Evolutionary conservation across 2,329 filamentous ascomycete genomes (phyloP).

Genomic region (Xylariales sp.): DNA sequence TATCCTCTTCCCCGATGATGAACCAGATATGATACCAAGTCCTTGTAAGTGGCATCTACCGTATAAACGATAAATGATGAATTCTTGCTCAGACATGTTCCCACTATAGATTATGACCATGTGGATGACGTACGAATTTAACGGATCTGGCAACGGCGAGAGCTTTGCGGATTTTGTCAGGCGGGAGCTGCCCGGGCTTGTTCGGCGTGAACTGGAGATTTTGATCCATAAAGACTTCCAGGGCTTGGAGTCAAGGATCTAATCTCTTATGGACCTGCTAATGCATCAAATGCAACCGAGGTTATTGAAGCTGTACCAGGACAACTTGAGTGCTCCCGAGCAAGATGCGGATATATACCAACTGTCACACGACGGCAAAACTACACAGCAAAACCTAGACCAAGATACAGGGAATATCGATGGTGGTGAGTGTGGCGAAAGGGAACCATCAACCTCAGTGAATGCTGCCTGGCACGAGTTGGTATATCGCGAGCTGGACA

Average conservation of each 20-base stretch:
- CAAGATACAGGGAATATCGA: no score
- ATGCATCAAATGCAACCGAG: neutral
- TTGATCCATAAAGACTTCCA: neutral
- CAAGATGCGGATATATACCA: no score
- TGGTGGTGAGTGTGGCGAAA: no score
- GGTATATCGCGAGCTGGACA: no score
- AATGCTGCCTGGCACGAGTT: no score
- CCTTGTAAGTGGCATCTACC: neutral
- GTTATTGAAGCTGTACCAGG: neutral
- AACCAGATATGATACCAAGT: neutral
- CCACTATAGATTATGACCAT: neutral
- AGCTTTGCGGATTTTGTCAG: neutral
- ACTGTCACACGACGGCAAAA: no score
- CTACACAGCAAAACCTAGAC: no score
- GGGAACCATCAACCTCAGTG: no score
- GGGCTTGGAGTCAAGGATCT: neutral
- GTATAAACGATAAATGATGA: no score
- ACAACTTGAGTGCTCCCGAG: neutral
- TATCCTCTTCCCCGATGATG: neutral
- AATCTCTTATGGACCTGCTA: neutral
- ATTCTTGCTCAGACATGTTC: no score
- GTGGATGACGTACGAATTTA: neutral
- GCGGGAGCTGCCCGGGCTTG: neutral
- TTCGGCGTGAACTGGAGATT: neutral
- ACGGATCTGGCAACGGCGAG: neutral